Conservation (phyloP, 2,329 filamentous ascomycete species). For the Daldinia eschscholtzii region DNA sequence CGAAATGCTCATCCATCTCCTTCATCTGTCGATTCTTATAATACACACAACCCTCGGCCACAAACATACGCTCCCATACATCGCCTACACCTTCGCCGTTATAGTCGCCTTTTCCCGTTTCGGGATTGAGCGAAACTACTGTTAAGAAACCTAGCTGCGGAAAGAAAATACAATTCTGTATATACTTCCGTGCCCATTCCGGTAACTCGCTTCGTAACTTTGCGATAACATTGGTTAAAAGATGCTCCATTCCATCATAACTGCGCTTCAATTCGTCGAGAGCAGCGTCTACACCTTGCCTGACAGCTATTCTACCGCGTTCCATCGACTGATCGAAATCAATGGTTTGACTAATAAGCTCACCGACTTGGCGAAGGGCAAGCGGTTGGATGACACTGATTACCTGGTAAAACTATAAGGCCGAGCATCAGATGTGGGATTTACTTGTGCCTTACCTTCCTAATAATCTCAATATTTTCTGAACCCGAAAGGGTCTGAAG, state of each 20-base stretch:
- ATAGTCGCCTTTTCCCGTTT: slow-evolving; percentile 71
- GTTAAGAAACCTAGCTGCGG: slow-evolving; percentile 93
- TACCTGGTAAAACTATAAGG: slow-evolving; percentile 34
- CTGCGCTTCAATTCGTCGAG: slow-evolving; percentile 83
- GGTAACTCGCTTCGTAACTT: slow-evolving; percentile 75
- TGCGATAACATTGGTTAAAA: slow-evolving; percentile 76
- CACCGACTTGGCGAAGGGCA: slow-evolving; percentile 69
- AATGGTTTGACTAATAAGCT: slow-evolving; percentile 78
- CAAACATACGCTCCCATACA: slow-evolving; percentile 83
- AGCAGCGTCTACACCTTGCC: slow-evolving; percentile 75
- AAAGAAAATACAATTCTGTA: slow-evolving; percentile 86
- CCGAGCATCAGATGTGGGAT: not conserved
- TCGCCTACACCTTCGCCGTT: slow-evolving; percentile 70
- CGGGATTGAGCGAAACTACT: slow-evolving; percentile 73
- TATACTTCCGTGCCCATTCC: slow-evolving; percentile 63
- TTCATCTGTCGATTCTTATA: slow-evolving; percentile 89
- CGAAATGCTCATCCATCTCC: slow-evolving; percentile 83
- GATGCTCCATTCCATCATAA: slow-evolving; percentile 81
- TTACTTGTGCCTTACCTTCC: slow-evolving; percentile 59
- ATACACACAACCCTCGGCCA: slow-evolving; percentile 77
- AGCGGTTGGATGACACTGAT: slow-evolving; percentile 70
- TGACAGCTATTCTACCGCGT: slow-evolving; percentile 79
- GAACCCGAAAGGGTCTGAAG: slow-evolving; percentile 69
- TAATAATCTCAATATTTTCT: slow-evolving; percentile 64
- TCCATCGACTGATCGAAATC: slow-evolving; percentile 84